Evolutionary conservation across 1,284 basidiomycete genomes (phyloP), one percentile per base, ranked within the genome.

Genomic region (Peniophora sp.): DNA sequence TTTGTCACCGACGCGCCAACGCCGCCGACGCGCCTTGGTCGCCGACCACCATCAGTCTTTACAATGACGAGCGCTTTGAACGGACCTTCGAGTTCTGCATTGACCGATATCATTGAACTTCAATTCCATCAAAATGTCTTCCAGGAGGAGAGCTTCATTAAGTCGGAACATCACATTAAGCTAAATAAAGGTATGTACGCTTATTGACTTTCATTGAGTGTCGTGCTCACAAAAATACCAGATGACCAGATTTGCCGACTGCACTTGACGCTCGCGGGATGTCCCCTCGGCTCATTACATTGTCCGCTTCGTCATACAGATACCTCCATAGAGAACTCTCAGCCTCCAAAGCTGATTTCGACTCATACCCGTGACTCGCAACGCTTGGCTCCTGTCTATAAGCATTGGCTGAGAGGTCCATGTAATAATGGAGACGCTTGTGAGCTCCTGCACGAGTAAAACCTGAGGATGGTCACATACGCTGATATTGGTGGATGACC

Each of bases 371-470:
- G 85, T 47, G 92, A 94, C 62, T 75, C 92, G 54, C 91, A 94
- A 63, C 84, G 92, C 54, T 76, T 93, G 47, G 83, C 88, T 18
- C 96, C 92, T 0, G 92, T 99, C n/a, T 99, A 97, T 74, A 99
- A 99, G 73, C 97, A 99, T 71, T 99, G 96, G 92, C 82, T 99
- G 32, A 82, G 97, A 54, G 97, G 97, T 24, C 76, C 99, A 39
- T 99, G 97, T 73, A 99, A 99, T 73, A 99, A 99, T 68, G 96
- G 94, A 52, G 92, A 97, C 64, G 86, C 88, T 42, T 99, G 97
- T 74, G 97, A 99, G 72, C 99, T 99, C 69, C 78, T 99, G 64
- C 97, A 99, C 70, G 97, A 99, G 72, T 99, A 97, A 73, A 97
- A 99, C 66, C 78, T 99, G 53, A 76, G 96, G 57, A n/a, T n/a